Evolutionary conservation across 352 stramenopile genomes (phyloP).

Genomic region (Phytophthora quininea): DNA sequence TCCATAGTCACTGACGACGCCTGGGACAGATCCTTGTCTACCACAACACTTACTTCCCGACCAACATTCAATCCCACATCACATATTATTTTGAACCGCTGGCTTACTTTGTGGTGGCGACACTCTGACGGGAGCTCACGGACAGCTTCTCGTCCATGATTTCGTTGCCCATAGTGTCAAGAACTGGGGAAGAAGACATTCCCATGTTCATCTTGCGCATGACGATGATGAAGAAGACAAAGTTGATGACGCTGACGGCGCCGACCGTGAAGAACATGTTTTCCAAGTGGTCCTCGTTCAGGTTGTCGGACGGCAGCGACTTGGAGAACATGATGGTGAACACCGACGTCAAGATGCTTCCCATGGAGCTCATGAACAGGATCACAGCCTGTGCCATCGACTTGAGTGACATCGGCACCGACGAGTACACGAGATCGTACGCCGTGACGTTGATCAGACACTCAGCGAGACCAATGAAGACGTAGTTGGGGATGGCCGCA

Average conservation of each 20-base stretch:
- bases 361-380: conserved; percentile 61
- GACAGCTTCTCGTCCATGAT: conserved; percentile 22
- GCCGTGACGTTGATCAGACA: conserved; percentile 62
- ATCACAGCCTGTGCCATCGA: conserved; percentile 53
- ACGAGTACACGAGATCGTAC: conserved; percentile 60
- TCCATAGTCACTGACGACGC: too few relatives aligned
- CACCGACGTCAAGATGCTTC: conserved; percentile 51
- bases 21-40: too few relatives aligned
- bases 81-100: neutral
- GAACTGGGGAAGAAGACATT: conserved; percentile 32
- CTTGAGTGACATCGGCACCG: conserved; percentile 52
- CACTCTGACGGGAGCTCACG: conserved; percentile 16
- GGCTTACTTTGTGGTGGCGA: conserved; percentile 14
- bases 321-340: conserved; percentile 68
- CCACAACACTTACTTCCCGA: too few relatives aligned
- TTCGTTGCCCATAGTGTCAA: conserved; percentile 19
- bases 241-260: conserved; percentile 46
- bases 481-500: conserved; percentile 53
- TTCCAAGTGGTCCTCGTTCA: conserved; percentile 65
- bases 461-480: conserved; percentile 55
- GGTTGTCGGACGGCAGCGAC: conserved; percentile 48
- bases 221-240: conserved; percentile 41
- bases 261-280: conserved; percentile 70
- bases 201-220: conserved; percentile 70
- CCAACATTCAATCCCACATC: neutral